Percentiles rank a stretch among this genome's conserved stretches.
These are phyloP conservation scores for Phytophthora quininea DNA, from an alignment of 352 stramenopile species.

Conservation along the genomic window DNA sequence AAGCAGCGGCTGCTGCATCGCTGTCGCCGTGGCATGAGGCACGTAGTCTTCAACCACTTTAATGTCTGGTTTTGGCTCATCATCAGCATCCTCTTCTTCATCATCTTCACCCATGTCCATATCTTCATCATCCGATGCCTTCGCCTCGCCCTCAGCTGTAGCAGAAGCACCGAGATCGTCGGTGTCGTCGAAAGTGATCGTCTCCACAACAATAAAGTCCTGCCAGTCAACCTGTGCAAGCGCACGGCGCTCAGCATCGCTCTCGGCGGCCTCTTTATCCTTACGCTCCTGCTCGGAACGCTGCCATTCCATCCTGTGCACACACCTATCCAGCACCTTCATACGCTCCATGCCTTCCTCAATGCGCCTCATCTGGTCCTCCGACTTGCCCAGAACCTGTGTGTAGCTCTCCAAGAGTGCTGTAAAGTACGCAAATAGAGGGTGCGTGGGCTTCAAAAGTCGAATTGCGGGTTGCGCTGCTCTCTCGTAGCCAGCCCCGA, in stretches of 20 bases:
- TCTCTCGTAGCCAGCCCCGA: conserved; percentile 93
- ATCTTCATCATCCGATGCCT: conserved; percentile 84
- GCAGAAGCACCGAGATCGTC: conserved; percentile 66
- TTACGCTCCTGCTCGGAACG: conserved; percentile 77
- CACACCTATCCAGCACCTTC: conserved; percentile 85
- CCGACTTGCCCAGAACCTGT: conserved; percentile 81
- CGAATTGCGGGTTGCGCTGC: conserved; percentile 97
- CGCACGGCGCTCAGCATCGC: conserved; percentile 75
- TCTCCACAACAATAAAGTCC: conserved; percentile 99
- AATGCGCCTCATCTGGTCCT: conserved; percentile 75
- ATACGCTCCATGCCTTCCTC: conserved; percentile 82
- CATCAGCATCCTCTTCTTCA: no score
- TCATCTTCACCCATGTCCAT: conserved; percentile 89
- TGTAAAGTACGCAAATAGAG: conserved; percentile 98
- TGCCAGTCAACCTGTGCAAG: conserved; percentile 97
- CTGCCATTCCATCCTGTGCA: conserved; percentile 85
- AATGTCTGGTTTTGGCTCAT: conserved; percentile 57
- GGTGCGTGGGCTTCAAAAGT: conserved; percentile 98
- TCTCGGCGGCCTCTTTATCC: conserved; percentile 73
- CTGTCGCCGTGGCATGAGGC: conserved; percentile 47
- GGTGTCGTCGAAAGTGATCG: conserved; percentile 95
- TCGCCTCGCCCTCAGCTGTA: conserved; percentile 30
- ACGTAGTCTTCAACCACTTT: conserved; percentile 90
- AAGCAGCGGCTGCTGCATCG: conserved; percentile 50
- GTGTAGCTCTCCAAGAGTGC: conserved; percentile 97